Conservation (phyloP, 1,139 yeast species). For the Saccharomyces hybrid region DNA sequence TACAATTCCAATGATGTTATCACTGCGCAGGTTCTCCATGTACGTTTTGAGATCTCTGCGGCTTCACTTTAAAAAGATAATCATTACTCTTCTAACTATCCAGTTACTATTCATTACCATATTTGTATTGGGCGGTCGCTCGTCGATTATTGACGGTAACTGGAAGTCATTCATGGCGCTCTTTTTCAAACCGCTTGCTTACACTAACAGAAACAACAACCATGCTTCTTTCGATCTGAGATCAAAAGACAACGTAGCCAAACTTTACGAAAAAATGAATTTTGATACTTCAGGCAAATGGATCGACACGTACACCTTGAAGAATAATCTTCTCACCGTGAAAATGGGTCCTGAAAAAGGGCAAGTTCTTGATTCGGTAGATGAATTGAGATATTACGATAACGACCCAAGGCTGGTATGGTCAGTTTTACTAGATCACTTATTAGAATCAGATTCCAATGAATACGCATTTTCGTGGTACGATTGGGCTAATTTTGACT, state of each 20-base stretch:
- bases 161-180: not conserved
- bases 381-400: conserved; percentile 19
- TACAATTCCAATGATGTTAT: not conserved
- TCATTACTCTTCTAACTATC: not conserved
- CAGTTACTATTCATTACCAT: not conserved
- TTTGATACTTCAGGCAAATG: conserved; percentile 15
- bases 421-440: conserved; percentile 16
- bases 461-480: conserved; percentile 24
- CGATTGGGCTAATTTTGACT: conserved; percentile 24
- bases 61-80: not conserved
- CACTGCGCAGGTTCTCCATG: not conserved
- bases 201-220: not conserved
- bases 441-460: conserved; percentile 1
- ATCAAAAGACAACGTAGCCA: not conserved
- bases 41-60: not conserved
- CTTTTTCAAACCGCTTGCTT: not conserved
- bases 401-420: conserved; percentile 24
- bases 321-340: conserved; percentile 15
- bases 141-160: not conserved
- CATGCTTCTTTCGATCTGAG: not conserved
- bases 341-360: conserved; percentile 14
- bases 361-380: conserved; percentile 9
- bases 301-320: conserved; percentile 18
- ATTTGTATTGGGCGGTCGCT: not conserved
- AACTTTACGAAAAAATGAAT: conserved; percentile 15